phyloP scores from a whole-genome alignment of 2,329 filamentous ascomycete genomes.

The Lojkania enalia region DNA sequence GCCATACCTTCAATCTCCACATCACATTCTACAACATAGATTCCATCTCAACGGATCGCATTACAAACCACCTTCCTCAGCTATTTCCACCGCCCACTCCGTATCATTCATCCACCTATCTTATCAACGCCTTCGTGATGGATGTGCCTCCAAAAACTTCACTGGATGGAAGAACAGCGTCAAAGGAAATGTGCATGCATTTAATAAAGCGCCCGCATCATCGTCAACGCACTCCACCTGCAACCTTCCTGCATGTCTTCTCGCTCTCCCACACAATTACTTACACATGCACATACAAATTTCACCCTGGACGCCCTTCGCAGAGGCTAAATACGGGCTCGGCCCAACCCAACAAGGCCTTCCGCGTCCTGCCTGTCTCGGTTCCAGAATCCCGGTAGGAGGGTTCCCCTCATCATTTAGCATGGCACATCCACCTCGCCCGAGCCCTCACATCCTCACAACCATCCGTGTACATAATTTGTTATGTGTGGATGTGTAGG shows the following conservation, averaged over 20 bases:
- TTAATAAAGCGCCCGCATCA: neutral
- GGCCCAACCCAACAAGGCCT: neutral
- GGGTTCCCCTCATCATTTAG: too few species aligned
- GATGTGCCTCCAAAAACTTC: neutral
- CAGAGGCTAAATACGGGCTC: constrained; percentile 3
- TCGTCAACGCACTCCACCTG: neutral
- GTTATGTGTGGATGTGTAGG: too few species aligned
- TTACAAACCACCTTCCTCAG: neutral
- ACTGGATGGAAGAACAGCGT: constrained; percentile 9
- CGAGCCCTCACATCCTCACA: too few species aligned
- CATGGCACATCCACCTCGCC: too few species aligned
- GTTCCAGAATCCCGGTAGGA: constrained; percentile 10
- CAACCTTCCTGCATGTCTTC: neutral
- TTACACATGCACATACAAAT: neutral
- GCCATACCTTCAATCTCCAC: too few species aligned
- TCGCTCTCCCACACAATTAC: neutral
- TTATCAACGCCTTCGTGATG: neutral
- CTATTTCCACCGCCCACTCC: neutral
- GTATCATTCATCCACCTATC: constrained; percentile 1
- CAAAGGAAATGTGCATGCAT: constrained; percentile 12
- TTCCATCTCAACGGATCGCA: neutral
- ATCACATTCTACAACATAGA: too few species aligned
- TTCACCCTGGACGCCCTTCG: neutral
- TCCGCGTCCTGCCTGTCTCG: neutral
- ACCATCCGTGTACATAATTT: too few species aligned